Evolutionary conservation across 1,139 yeast genomes (phyloP).

Genomic region (Suzukiozyma palmioleophila): DNA sequence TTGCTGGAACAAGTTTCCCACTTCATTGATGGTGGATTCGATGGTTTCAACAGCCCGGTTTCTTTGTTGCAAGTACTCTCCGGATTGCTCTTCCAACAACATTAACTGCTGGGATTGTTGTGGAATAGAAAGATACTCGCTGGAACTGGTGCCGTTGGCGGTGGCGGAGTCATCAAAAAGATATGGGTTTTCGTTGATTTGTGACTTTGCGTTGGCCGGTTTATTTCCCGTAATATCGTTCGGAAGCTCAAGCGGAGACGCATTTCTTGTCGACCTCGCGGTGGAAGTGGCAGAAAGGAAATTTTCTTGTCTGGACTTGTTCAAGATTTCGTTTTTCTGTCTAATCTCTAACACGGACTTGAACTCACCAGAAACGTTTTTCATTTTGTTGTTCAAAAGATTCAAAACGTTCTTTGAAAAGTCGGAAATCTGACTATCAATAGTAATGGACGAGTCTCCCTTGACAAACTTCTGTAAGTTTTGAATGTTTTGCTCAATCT

Average conservation of each 20-base stretch:
- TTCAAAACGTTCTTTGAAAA: slow-evolving; percentile 87
- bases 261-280: slow-evolving; percentile 20
- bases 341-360: slow-evolving; percentile 82
- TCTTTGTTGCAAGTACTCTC: slow-evolving; percentile 76
- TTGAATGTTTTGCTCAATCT: slow-evolving; percentile 74
- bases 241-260: slow-evolving; percentile 19
- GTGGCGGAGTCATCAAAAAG: slow-evolving; percentile 18
- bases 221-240: slow-evolving; percentile 6
- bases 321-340: slow-evolving; percentile 78
- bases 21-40: slow-evolving; percentile 93
- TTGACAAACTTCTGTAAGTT: slow-evolving; percentile 54
- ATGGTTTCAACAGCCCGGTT: slow-evolving; percentile 91
- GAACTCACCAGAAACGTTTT: slow-evolving; percentile 89
- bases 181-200: slow-evolving; percentile 41
- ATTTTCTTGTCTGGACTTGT: slow-evolving; percentile 80
- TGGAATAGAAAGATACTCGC: slow-evolving; percentile 56
- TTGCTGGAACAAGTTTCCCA: slow-evolving; percentile 91
- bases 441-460: slow-evolving; percentile 42
- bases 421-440: slow-evolving; percentile 57
- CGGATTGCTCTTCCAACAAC: slow-evolving; percentile 70
- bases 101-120: slow-evolving; percentile 73
- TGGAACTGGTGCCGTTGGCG: slow-evolving; percentile 17
- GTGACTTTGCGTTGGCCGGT: slow-evolving; percentile 8
- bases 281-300: slow-evolving; percentile 54
- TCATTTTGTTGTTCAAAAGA: slow-evolving; percentile 80